Conservation (phyloP, 495 filamentous ascomycete genomes). For the Aspergillus funiculosus region DNA sequence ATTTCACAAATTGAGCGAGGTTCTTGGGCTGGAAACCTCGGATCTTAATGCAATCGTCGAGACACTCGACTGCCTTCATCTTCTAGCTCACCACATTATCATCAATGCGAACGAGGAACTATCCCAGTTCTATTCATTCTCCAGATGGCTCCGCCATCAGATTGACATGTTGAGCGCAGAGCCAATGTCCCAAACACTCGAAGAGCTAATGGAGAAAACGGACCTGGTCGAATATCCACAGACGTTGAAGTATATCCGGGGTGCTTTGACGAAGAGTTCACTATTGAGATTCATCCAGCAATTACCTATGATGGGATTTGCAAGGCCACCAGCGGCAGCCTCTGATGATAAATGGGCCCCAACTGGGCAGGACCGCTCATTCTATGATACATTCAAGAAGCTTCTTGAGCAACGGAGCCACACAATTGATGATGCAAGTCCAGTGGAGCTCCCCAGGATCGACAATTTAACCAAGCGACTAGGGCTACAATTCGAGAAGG, state of each 20-base stretch:
- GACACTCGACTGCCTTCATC: slow-evolving; percentile 64
- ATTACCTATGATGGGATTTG: slow-evolving; percentile 35
- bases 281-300: slow-evolving; percentile 43
- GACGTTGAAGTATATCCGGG: slow-evolving; percentile 48
- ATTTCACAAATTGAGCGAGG: slow-evolving; percentile 64
- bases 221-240: slow-evolving; percentile 42
- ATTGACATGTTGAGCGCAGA: slow-evolving; percentile 58
- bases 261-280: slow-evolving; percentile 44
- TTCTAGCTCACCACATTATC: slow-evolving; percentile 70
- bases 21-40: slow-evolving; percentile 57
- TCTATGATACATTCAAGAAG: slow-evolving; percentile 45
- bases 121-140: slow-evolving; percentile 71
- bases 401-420: slow-evolving; percentile 31
- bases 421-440: slow-evolving; percentile 19
- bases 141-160: slow-evolving; percentile 76
- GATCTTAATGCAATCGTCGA: slow-evolving; percentile 58
- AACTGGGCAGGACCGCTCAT: slow-evolving; percentile 38
- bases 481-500: slow-evolving; percentile 46
- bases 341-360: slow-evolving; percentile 35
- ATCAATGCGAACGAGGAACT: slow-evolving; percentile 69
- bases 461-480: slow-evolving; percentile 48
- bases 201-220: slow-evolving; percentile 44
- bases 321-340: slow-evolving; percentile 19
- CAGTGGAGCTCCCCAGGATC: slow-evolving; percentile 43
- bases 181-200: slow-evolving; percentile 39